A percentile compares a stretch with the other conserved stretches of the same genome.
Evolutionary conservation across 2,329 filamentous ascomycete genomes (phyloP).

Genomic region (Aspergillus awamori): DNA sequence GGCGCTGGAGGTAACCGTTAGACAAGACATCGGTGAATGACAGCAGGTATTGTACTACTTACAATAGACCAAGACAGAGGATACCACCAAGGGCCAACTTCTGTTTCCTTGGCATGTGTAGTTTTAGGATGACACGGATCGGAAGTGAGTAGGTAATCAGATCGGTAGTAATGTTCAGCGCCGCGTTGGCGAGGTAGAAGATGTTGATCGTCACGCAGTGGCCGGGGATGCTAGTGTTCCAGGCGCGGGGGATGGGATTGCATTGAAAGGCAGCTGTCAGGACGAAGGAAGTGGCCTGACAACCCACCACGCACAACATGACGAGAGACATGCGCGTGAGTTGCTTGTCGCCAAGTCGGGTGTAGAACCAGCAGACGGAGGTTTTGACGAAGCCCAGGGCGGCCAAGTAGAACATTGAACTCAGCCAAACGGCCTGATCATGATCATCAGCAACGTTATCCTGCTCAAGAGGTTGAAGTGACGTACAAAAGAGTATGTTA

Average conservation of each 20-base stretch:
- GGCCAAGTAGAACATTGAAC: constrained; percentile 54
- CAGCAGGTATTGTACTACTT: constrained; percentile 8
- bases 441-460: neutral
- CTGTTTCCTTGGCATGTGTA: constrained; percentile 54
- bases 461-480: too few relatives aligned
- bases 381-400: constrained; percentile 53
- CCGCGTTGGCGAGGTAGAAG: constrained; percentile 58
- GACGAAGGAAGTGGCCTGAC: constrained; percentile 47
- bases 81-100: constrained; percentile 51
- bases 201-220: constrained; percentile 53
- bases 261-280: constrained; percentile 51
- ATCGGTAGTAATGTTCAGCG: constrained; percentile 64
- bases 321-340: constrained; percentile 41
- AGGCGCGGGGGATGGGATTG: constrained; percentile 43
- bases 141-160: constrained; percentile 58
- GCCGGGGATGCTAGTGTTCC: constrained; percentile 39
- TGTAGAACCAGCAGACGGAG: constrained; percentile 52
- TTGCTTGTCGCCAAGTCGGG: constrained; percentile 44
- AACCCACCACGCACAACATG: constrained; percentile 47
- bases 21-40: neutral
- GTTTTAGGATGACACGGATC: constrained; percentile 50
- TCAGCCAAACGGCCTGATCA: constrained; percentile 47
- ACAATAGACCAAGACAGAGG: constrained; percentile 56
- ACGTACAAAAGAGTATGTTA: constrained; percentile 19
- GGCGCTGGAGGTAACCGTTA: constrained; percentile 33